Conservation (phyloP, 129 eudicot species). For the Chrysanthemum seticuspe region DNA sequence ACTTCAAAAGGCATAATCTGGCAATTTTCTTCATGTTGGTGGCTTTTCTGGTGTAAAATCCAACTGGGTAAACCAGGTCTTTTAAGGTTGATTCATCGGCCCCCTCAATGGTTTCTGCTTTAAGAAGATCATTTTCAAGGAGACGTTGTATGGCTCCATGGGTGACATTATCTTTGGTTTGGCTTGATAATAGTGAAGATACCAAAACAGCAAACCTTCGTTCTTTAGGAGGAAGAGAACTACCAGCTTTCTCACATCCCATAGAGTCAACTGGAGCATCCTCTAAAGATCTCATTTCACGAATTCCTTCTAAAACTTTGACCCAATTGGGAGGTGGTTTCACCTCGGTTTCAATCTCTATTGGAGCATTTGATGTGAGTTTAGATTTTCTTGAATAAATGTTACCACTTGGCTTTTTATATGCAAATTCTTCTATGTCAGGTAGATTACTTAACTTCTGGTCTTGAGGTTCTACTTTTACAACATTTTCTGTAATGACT, state of each 20-base stretch:
- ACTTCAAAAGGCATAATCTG: slow-evolving; percentile 54
- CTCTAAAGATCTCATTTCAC: slow-evolving; percentile 78
- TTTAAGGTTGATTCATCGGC: slow-evolving; percentile 70
- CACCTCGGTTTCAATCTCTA: slow-evolving; percentile 17
- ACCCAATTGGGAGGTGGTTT: slow-evolving; percentile 74
- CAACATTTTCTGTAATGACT: slow-evolving; percentile 24
- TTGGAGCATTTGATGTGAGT: slow-evolving; percentile 4
- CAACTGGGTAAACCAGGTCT: slow-evolving; percentile 84
- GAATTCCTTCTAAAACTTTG: slow-evolving; percentile 83
- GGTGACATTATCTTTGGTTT: slow-evolving; percentile 85
- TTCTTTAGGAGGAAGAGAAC: slow-evolving; percentile 93
- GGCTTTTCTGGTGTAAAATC: slow-evolving; percentile 92
- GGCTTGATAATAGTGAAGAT: slow-evolving; percentile 90
- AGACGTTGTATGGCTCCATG: slow-evolving; percentile 95
- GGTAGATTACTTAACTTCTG: slow-evolving; percentile 43
- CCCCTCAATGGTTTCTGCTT: slow-evolving; percentile 64
- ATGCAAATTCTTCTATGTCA: slow-evolving; percentile 84
- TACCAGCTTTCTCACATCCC: slow-evolving; percentile 98
- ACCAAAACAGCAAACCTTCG: slow-evolving; percentile 81
- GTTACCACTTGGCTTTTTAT: slow-evolving; percentile 33
- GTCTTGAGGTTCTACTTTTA: slow-evolving; percentile 31
- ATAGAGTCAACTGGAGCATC: slow-evolving; percentile 87
- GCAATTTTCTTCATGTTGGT: slow-evolving; percentile 85
- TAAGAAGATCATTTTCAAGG: slow-evolving; percentile 59
- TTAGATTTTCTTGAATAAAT: slow-evolving; percentile 22